phyloP scores from a whole-genome alignment of 73 alveolate genomes.

The Tetrahymena malaccensis region DNA sequence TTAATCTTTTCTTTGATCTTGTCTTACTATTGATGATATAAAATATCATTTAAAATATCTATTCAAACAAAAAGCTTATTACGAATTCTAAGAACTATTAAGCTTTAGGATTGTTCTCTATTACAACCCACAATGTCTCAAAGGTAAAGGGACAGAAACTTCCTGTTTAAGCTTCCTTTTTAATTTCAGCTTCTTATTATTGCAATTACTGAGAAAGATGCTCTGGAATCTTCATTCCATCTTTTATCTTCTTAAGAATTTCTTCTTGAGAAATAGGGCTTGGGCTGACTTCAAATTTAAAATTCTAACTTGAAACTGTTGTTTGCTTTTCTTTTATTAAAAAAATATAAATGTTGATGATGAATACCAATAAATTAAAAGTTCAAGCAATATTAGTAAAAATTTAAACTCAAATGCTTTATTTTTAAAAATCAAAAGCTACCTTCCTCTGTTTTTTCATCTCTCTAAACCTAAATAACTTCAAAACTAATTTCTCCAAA shows the following conservation, averaged over 20 bases:
- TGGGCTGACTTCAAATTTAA: not conserved
- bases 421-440: not conserved
- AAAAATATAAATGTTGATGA: not conserved
- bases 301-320: not conserved
- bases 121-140: constrained; percentile 28
- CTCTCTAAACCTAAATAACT: not conserved
- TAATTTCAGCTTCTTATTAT: constrained; percentile 7
- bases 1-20: constrained; percentile 1
- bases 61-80: not conserved
- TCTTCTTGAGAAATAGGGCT: constrained; percentile 20
- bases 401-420: no score
- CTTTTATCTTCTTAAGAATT: constrained; percentile 18
- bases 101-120: constrained; percentile 37
- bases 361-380: not conserved
- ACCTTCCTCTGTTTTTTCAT: constrained; percentile 12
- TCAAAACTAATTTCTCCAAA: constrained; percentile 12
- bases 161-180: constrained; percentile 11
- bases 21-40: not conserved
- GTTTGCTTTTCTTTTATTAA: not conserved
- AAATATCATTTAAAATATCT: no score
- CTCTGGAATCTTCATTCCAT: not conserved
- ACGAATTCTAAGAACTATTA: constrained; percentile 4
- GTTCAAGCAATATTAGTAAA: no score
- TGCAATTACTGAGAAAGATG: not conserved
- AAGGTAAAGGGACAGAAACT: constrained; percentile 29